These are phyloP conservation scores for Fragilaria radians DNA, from an alignment of 108 stramenopile species.

Conservation along the genomic window DNA sequence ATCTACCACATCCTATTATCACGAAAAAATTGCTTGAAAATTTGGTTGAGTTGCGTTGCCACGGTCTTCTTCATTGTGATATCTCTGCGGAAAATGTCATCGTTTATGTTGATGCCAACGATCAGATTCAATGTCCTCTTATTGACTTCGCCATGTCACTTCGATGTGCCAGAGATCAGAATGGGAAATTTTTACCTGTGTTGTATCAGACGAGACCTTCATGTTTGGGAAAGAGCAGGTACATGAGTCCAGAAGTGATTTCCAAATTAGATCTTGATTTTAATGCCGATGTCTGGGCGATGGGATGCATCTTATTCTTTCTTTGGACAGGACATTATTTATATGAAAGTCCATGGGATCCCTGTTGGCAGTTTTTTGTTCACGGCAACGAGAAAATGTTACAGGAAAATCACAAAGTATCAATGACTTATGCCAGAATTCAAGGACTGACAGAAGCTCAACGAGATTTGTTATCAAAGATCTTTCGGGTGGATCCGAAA, in stretches of 20 bases:
- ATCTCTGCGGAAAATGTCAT: conserved; percentile 73
- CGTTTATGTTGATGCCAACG: conserved; percentile 24
- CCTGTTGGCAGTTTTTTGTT: neutral
- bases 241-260: conserved; percentile 53
- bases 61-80: conserved; percentile 40
- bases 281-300: conserved; percentile 87
- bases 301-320: conserved; percentile 82
- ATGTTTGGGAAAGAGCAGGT: conserved; percentile 75
- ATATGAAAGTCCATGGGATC: conserved; percentile 23
- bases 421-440: neutral
- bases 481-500: conserved; percentile 61
- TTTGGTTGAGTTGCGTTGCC: no score
- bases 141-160: conserved; percentile 73
- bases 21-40: no score
- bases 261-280: conserved; percentile 30
- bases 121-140: conserved; percentile 26
- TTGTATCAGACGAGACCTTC: no score
- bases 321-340: conserved; percentile 71
- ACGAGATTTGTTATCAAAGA: conserved; percentile 48
- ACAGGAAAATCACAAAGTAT: neutral
- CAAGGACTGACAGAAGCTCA: neutral
- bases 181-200: conserved; percentile 26
- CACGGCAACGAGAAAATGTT: neutral
- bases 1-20: no score
- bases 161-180: conserved; percentile 34